Percentiles rank a stretch among this genome's conserved stretches.
Conservation (phyloP, 805 yeast species). For the Metschnikowia henanensis region DNA sequence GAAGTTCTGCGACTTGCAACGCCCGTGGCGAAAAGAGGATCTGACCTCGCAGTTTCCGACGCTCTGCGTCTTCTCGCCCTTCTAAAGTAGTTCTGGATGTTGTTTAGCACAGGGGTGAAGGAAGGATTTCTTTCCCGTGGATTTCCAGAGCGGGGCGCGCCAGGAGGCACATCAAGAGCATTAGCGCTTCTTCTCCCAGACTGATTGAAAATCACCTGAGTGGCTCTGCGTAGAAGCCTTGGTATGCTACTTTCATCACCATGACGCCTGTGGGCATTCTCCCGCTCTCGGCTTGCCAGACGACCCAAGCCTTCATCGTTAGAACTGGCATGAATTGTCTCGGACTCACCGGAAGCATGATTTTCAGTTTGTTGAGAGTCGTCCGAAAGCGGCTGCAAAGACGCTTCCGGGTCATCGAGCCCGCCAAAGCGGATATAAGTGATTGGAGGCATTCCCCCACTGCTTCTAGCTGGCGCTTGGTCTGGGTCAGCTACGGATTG, state of each 20-base stretch:
- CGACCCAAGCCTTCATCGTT: background rate
- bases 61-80: conserved; percentile 10
- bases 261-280: background rate
- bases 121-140: conserved; percentile 13
- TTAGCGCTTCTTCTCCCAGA: conserved; percentile 7
- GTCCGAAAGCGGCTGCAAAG: no score
- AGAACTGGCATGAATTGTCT: background rate
- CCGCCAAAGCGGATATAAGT: conserved; percentile 18
- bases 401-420: conserved; percentile 6
- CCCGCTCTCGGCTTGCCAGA: background rate
- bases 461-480: conserved; percentile 1
- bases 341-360: background rate
- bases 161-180: conserved; percentile 14
- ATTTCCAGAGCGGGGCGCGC: background rate
- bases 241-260: background rate
- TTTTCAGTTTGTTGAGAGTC: conserved; percentile 1
- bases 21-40: conserved; percentile 44
- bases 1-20: conserved; percentile 49
- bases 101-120: conserved; percentile 17
- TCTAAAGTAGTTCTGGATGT: conserved; percentile 15
- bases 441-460: conserved; percentile 5
- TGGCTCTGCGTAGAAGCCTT: conserved; percentile 14
- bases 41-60: conserved; percentile 6
- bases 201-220: conserved; percentile 13
- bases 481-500: conserved; percentile 24